Evolutionary conservation across 768 basidiomycete species (phyloP), one percentile per base, ranked within the genome.

Genomic region (Termitomyces sp.): DNA sequence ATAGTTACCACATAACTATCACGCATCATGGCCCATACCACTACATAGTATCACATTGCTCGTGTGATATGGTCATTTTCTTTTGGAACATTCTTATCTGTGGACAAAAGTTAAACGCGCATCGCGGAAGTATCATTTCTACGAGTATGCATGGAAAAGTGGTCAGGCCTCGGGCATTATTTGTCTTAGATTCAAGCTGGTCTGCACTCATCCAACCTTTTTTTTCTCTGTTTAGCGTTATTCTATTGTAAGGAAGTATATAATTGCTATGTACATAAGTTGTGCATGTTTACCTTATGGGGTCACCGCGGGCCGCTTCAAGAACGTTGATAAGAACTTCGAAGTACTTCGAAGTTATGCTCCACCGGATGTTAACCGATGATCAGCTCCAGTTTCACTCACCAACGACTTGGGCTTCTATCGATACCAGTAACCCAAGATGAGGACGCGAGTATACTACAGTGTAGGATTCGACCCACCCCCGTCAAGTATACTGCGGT

Each of bases 391-490:
- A 5, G 44, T 24, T 9, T 22, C 20, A 49, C 32, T 13, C 30
- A 33, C 20, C 7, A 24, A 20, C n/a, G 35, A 50, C 22, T 24
- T 9, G 11, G 22, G 16, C 50, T 14, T 51, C 30, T 35, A 14
- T 35, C 49, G 9, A 20, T 9, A 10, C n/a, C n/a, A 10, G n/a
- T 41, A 20, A 18, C 18, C 18, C 7, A 40, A 20, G 40, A 41
- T 3, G n/a, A 20, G 40, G 40, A 41, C 40, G 40, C 40, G 40
- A 41, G 40, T 41, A 20, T 41, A 41, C 13, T 20, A 10, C 9
- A 10, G 10, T 11, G 28, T 22, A 49, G 32, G 30, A 48, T 30
- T n/a, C 54, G 44, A 55, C 57, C 60, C 57, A 58, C 49, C 9
- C n/a, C 45, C 11, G 11, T 38, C 30, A 30, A 51, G 26, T 16